Evolutionary conservation across 805 yeast species (phyloP), one percentile per base, ranked within the genome.

Genomic region (Metschnikowia proteae): DNA sequence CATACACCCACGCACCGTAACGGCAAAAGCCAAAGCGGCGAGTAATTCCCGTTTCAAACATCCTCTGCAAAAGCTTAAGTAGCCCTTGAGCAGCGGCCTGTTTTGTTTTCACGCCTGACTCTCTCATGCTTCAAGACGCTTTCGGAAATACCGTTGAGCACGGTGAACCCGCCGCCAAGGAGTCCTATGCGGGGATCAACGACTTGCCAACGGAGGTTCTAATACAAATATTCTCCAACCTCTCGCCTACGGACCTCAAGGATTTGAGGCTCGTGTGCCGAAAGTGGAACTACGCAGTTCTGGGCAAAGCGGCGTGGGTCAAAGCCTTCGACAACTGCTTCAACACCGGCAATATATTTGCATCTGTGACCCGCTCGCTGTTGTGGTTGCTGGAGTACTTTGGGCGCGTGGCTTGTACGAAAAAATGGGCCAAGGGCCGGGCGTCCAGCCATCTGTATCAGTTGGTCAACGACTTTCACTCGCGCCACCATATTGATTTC

Each of bases 381-480:
- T 51, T 53, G n/a, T 80, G 82, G 80, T 63, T 73, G 46, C 58
- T 60, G 43, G 84, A 80, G 57, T 70, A 77, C 55, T 66, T 75
- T 35, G 60, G 63, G 7, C 60, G 84, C 26, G 62, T 70, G 38
- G 55, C 64, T 6, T 50, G 61, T 5, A 47, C 58, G 31, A 70
- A 66, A 48, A 68, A 59, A 44, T 72, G 82, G 81, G 60, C 63
- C 41, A 73, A 70, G 51, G 68, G 67, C 5, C 60, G 55, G 13
- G 63, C 66, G 0, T 48, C 52, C 5, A 65, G 65, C 31, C 57
- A 57, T 17, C 61, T 57, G 50, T 69, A 67, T 47, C 56, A 61
- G 47, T 50, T 71, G 29, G 50, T 70, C 43, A 64, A 63, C 49
- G 58, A 58, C 53, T 63, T 67, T 60, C 60, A 57, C 47, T 53